phyloP scores from a whole-genome alignment of 495 filamentous ascomycete species.

The Penicillium chermesinum region DNA sequence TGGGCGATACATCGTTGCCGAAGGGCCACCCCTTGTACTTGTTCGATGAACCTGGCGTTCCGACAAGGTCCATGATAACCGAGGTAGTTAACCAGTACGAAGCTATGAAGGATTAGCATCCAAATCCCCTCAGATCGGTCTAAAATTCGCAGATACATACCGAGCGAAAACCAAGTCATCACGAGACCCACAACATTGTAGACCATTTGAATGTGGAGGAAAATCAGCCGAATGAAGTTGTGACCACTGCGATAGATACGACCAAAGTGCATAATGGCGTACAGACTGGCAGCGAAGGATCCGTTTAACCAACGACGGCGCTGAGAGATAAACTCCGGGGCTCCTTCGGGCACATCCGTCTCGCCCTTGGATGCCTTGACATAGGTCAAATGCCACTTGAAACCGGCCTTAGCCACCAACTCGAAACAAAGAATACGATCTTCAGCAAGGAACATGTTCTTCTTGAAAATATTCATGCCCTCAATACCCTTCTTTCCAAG shows the following conservation, averaged over 20 bases:
- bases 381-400: conserved; percentile 97
- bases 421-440: conserved; percentile 99
- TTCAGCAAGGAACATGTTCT: conserved; percentile 99
- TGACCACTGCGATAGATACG: conserved; percentile 97
- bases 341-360: conserved; percentile 95
- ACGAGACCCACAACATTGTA: conserved; percentile 87
- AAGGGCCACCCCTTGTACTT: conserved; percentile 59
- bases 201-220: conserved; percentile 90
- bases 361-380: conserved; percentile 98
- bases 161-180: conserved; percentile 92
- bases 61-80: conserved; percentile 94
- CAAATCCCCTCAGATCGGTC: neutral
- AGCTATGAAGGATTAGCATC: conserved; percentile 38
- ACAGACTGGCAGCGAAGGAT: conserved; percentile 93
- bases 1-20: conserved; percentile 70
- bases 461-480: conserved; percentile 99
- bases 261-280: conserved; percentile 96
- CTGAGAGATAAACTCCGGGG: conserved; percentile 93
- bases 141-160: conserved; percentile 43
- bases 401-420: conserved; percentile 93
- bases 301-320: conserved; percentile 97
- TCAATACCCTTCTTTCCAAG: conserved; percentile 98
- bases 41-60: conserved; percentile 52
- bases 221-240: conserved; percentile 91
- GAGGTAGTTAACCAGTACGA: conserved; percentile 91